phyloP scores from a whole-genome alignment of 176 grass and related monocot species.

The Bonia amplexicaulis region DNA sequence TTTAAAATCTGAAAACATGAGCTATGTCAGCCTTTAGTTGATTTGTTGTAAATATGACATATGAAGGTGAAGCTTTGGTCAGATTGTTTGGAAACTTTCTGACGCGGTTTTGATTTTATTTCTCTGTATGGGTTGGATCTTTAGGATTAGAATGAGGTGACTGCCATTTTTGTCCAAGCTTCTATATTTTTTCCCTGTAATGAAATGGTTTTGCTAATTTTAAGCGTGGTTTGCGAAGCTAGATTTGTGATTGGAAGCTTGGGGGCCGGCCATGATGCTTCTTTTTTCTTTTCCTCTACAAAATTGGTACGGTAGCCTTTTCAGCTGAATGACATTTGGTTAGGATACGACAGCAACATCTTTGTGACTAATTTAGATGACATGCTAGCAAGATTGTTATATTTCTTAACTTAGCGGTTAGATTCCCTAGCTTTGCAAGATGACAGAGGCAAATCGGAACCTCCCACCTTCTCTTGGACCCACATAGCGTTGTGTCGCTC shows the following conservation, averaged over 20 bases:
- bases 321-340: constrained; percentile 25
- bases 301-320: constrained; percentile 6
- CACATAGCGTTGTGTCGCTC: no score
- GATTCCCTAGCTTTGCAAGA: no score
- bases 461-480: no score
- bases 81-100: background rate
- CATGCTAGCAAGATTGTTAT: no score
- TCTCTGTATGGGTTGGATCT: constrained; percentile 27
- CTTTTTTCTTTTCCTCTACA: background rate
- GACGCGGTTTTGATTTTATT: background rate
- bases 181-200: background rate
- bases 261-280: constrained; percentile 21
- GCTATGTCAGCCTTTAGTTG: background rate
- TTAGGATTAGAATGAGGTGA: constrained; percentile 3
- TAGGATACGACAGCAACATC: constrained; percentile 6
- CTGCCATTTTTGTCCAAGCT: background rate
- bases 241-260: constrained; percentile 28
- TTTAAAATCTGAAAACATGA: background rate
- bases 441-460: no score
- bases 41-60: background rate
- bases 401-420: no score
- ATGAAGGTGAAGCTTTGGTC: background rate
- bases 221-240: background rate
- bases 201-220: background rate
- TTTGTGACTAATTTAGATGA: background rate